Percentiles rank a stretch among this genome's conserved stretches.
These are phyloP conservation scores for Diplocarpon mali DNA, from an alignment of 2,329 filamentous ascomycete genomes.

Conservation along the genomic window DNA sequence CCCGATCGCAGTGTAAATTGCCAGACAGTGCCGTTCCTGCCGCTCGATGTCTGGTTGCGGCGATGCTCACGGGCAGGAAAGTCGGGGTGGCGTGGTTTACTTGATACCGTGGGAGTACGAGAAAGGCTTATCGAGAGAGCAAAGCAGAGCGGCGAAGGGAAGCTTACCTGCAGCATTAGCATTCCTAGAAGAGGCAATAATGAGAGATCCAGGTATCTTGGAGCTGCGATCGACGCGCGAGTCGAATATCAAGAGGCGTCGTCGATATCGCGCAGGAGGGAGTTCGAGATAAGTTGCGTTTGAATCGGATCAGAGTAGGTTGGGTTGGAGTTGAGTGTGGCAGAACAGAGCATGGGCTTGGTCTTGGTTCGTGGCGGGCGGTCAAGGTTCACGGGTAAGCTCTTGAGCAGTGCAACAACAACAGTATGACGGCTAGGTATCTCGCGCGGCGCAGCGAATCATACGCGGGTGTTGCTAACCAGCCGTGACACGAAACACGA, in stretches of 20 bases:
- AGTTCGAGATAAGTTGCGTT: constrained; percentile 5
- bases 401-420: too few species aligned
- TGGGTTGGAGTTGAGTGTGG: background rate
- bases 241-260: constrained; percentile 8
- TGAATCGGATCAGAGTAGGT: background rate
- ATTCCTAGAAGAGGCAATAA: constrained; percentile 8
- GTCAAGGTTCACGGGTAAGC: too few species aligned
- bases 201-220: background rate
- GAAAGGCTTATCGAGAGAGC: constrained; percentile 13
- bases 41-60: background rate
- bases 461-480: background rate
- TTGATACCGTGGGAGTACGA: constrained; percentile 13
- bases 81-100: constrained; percentile 12
- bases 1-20: background rate
- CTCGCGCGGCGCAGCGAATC: too few species aligned
- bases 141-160: constrained; percentile 2
- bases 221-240: background rate
- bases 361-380: background rate
- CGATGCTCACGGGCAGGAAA: constrained; percentile 6
- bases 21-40: background rate
- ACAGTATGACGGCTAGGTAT: too few species aligned
- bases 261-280: constrained; percentile 18
- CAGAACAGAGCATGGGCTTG: background rate
- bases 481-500: constrained; percentile 1
- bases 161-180: constrained; percentile 28